These are phyloP conservation scores for Debaryomyces sp. DNA, from an alignment of 1,139 yeast species.

Conservation along the genomic window DNA sequence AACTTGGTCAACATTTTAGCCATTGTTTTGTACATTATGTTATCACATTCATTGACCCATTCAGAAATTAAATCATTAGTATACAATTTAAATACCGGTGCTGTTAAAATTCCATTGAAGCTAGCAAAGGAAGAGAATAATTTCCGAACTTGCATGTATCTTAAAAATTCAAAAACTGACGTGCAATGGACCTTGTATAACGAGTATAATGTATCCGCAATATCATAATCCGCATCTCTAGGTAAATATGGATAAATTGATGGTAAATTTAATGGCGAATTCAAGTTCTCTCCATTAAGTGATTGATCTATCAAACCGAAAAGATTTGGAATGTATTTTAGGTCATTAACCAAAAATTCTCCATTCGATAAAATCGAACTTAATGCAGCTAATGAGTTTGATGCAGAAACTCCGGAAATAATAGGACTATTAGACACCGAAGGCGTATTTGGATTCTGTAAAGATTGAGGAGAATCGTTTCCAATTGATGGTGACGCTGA, in stretches of 20 bases:
- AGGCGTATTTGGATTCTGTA: conserved; percentile 29
- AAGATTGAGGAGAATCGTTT: conserved; percentile 17
- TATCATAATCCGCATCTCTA: conserved; percentile 54
- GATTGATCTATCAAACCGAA: conserved; percentile 31
- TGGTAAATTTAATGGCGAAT: conserved; percentile 48
- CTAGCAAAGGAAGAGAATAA: conserved; percentile 55
- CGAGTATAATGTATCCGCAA: conserved; percentile 62
- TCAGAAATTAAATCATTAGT: conserved; percentile 49
- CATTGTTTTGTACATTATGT: conserved; percentile 60
- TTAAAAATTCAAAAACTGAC: conserved; percentile 61
- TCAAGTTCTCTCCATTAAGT: conserved; percentile 24
- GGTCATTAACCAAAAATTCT: conserved; percentile 14
- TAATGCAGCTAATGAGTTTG: conserved; percentile 11
- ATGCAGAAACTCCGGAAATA: conserved; percentile 17
- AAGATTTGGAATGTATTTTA: conserved; percentile 42
- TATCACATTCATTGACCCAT: conserved; percentile 73
- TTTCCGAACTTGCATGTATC: conserved; percentile 68
- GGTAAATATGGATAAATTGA: conserved; percentile 55
- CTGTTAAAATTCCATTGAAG: conserved; percentile 63
- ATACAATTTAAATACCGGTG: conserved; percentile 66
- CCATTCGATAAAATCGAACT: conserved; percentile 9
- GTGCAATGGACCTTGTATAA: conserved; percentile 66
- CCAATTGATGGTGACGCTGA: conserved; percentile 24
- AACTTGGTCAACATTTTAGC: conserved; percentile 67
- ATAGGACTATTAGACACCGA: conserved; percentile 25